Evolutionary conservation across 2,329 filamentous ascomycete species (phyloP), one percentile per base, ranked within the genome.

Genomic region (Emericellopsis atlantica): DNA sequence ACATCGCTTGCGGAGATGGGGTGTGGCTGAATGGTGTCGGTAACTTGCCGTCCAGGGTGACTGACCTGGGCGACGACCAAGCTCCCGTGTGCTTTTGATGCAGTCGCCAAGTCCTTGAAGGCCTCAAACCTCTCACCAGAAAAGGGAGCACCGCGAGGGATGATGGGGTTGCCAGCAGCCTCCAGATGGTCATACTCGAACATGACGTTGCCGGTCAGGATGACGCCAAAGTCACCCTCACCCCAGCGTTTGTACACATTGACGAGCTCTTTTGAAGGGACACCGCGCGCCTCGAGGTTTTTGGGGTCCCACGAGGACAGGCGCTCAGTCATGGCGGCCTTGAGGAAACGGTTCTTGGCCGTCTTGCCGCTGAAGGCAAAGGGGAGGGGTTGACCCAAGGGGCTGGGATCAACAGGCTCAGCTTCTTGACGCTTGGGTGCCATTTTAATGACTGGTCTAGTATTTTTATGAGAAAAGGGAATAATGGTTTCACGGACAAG

Each of bases 321-420:
- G 5, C 70, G 62, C 54, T 84, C 80, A 2, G 73, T 74, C 79
- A 84, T 82, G 33, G 80, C 72, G 6, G 65, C 76, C 56, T 84
- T 84, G 47, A 82, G 56, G 51, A 82, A 77, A n/a, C 77, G 66
- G 53, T 83, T 84, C 36, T 68, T 69, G 2, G 77, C 77, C 2
- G 67, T 71, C 43, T 62, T 66, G 40, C 69, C 65, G 33, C 69
- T 70, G 54, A 74, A 73, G 23, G 59, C 55, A 45, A 72, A 74
- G n/a, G 59, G 53, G 36, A 76, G 58, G 9, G 70, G 67, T 48
- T 63, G 47, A 10, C 56, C 67, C 16, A 76, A 54, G 43, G 24
- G 50, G 43, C 39, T 40, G 5, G 49, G 43, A 16, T 43, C 48
- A 1, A 47, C 32, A 6, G 9, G 9, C 32, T 35, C 44, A 21